These are phyloP conservation scores for Ustilago tritici DNA, from an alignment of 1,284 basidiomycete species.

Conservation along the genomic window DNA sequence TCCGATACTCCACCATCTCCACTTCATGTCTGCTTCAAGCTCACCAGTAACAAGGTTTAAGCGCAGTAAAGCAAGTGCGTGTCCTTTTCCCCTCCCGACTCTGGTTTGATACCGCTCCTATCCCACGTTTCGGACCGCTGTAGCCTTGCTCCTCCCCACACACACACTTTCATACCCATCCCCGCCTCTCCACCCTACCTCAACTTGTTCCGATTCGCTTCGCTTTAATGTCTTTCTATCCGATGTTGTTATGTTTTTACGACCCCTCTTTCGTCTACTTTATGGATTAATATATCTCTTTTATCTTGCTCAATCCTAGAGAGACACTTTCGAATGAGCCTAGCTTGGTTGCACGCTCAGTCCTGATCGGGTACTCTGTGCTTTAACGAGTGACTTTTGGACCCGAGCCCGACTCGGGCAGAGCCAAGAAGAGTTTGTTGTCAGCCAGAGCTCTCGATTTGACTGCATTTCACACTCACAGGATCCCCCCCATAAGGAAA, in stretches of 20 bases:
- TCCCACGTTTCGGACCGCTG: neutral
- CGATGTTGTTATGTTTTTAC: neutral
- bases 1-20: neutral
- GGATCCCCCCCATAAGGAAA: no score
- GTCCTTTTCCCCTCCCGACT: neutral
- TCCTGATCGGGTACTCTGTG: no score
- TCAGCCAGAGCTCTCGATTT: no score
- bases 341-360: no score
- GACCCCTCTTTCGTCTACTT: neutral
- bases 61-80: neutral
- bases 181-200: neutral
- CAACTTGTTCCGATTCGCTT: no score
- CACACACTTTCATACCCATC: neutral
- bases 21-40: neutral
- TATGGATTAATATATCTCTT: constrained; percentile 1
- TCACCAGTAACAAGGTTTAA: neutral
- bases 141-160: neutral
- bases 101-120: neutral
- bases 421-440: no score
- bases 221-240: neutral
- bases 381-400: no score
- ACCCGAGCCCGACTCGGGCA: no score
- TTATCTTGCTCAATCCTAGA: neutral
- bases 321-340: neutral
- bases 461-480: no score